Evolutionary conservation across 2,329 filamentous ascomycete genomes (phyloP).

Genomic region (Penicillium sp.): DNA sequence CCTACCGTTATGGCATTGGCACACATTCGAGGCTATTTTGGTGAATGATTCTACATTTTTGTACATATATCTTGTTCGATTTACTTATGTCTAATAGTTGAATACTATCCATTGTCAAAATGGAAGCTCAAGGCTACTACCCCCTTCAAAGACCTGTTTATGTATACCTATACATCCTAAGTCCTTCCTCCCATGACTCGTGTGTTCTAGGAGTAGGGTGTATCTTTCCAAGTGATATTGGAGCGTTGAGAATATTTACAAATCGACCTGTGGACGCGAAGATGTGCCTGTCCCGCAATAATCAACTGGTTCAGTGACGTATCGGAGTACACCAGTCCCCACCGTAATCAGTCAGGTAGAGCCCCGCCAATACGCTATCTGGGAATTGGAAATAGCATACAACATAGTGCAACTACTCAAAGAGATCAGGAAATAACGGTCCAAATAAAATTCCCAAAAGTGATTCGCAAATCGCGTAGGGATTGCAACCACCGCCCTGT

Average conservation of each 20-base stretch:
- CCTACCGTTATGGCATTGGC: neutral
- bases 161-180: no score
- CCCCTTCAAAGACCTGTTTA: neutral
- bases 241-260: no score
- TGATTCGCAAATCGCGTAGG: neutral
- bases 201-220: no score
- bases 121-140: neutral
- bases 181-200: no score
- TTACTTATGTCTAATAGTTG: neutral
- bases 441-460: neutral
- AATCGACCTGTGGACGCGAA: neutral
- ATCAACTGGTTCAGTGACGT: slow-evolving; percentile 19
- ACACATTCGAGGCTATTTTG: neutral
- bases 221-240: no score
- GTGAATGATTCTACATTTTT: slow-evolving; percentile 1
- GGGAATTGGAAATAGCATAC: neutral
- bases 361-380: slow-evolving; percentile 24
- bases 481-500: neutral
- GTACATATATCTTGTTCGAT: slow-evolving; percentile 6
- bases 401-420: slow-evolving; percentile 1
- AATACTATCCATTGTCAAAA: neutral
- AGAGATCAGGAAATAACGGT: neutral
- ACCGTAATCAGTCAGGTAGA: slow-evolving; percentile 17
- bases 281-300: neutral
- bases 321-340: slow-evolving; percentile 30